A percentile compares a stretch with the other conserved stretches of the same genome.
Evolutionary conservation across 192 early-diverging fungal genomes (phyloP).

Genomic region (Umbelopsis ramanniana): DNA sequence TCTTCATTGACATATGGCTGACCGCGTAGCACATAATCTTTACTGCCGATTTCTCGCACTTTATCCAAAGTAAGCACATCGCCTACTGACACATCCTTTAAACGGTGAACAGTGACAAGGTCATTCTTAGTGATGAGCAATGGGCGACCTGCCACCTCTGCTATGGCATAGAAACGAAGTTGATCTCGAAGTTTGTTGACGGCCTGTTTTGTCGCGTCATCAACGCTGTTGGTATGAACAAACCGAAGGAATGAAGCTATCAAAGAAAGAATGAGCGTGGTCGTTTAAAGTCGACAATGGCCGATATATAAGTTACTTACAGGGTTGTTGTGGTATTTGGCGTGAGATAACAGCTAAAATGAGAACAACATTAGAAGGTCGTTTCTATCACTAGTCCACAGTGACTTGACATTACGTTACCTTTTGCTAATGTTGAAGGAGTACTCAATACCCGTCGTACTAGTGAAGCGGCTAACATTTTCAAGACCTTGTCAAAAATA

Average conservation of each 20-base stretch:
- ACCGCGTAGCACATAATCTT: constrained; percentile 85
- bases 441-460: constrained; percentile 3
- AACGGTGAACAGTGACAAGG: constrained; percentile 79
- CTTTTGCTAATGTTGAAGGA: not conserved
- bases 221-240: not conserved
- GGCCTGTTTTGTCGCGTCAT: constrained; percentile 7
- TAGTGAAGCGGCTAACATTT: constrained; percentile 11
- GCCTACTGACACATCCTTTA: constrained; percentile 85
- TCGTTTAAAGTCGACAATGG: not conserved
- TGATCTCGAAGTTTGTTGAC: constrained; percentile 61
- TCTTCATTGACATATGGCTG: constrained; percentile 79
- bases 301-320: not conserved
- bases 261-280: not conserved
- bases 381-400: not conserved
- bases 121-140: constrained; percentile 90
- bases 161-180: constrained; percentile 81
- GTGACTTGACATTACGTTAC: not conserved
- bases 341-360: not conserved
- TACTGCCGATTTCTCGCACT: constrained; percentile 84
- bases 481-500: not conserved
- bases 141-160: constrained; percentile 86
- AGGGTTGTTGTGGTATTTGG: constrained; percentile 10
- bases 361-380: not conserved
- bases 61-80: constrained; percentile 87
- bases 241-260: constrained; percentile 6